Conservation (phyloP, 768 basidiomycete genomes). For the Sarcomyxa edulis region DNA sequence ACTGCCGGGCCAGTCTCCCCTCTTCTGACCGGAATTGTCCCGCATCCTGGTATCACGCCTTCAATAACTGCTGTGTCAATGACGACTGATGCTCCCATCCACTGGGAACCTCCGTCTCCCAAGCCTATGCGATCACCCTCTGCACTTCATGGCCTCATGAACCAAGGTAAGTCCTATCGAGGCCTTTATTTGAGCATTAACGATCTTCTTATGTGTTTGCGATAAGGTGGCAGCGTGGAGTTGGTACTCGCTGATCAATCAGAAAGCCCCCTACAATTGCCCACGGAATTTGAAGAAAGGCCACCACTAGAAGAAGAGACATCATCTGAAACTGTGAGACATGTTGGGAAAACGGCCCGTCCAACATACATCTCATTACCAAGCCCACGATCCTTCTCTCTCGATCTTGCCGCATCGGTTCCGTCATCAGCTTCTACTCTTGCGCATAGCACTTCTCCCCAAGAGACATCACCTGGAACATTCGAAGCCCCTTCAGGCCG, state of each 20-base stretch:
- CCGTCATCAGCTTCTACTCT: conserved; percentile 18
- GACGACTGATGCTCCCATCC: conserved; percentile 19
- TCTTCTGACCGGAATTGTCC: conserved; percentile 14
- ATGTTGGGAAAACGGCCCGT: conserved; percentile 13
- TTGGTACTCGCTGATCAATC: conserved; percentile 35
- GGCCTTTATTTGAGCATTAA: too few species aligned
- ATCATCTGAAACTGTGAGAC: background rate
- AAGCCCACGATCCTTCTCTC: conserved; percentile 24
- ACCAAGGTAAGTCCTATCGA: conserved; percentile 41
- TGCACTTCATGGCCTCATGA: conserved; percentile 64
- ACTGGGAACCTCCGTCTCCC: conserved; percentile 19
- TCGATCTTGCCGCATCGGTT: conserved; percentile 20
- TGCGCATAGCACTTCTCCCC: conserved; percentile 25
- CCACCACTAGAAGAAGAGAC: conserved; percentile 5
- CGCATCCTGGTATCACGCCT: conserved; percentile 12
- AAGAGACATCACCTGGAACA: too few species aligned
- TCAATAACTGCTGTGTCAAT: conserved; percentile 12
- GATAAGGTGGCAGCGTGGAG: conserved; percentile 59
- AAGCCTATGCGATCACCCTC: conserved; percentile 28
- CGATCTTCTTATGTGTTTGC: too few species aligned
- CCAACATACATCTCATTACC: conserved; percentile 35
- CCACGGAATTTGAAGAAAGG: background rate
- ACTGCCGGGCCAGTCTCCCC: conserved; percentile 15
- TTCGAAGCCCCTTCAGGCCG: too few species aligned
- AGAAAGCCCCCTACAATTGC: conserved; percentile 18